Percentiles rank a stretch among this genome's conserved stretches.
These are phyloP conservation scores for Suillus luteus DNA, from an alignment of 768 basidiomycete species.

Conservation along the genomic window DNA sequence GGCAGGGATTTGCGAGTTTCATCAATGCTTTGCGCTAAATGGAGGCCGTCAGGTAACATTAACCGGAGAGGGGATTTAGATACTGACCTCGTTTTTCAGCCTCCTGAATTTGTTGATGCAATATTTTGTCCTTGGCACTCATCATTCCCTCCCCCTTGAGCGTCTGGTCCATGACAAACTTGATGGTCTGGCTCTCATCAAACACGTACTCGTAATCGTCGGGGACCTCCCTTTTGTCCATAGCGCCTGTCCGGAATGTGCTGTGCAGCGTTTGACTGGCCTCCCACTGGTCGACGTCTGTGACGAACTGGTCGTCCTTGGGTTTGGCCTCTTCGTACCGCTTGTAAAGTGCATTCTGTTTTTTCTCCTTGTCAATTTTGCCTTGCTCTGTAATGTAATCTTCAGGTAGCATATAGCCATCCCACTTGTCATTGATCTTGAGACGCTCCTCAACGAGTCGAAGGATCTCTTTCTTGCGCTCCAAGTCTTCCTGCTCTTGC, in stretches of 20 bases:
- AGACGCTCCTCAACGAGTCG: conserved; percentile 91
- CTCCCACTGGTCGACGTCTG: conserved; percentile 98
- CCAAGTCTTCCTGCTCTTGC: conserved; percentile 77
- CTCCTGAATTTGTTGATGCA: conserved; percentile 88
- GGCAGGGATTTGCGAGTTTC: conserved; percentile 93
- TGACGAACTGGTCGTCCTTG: conserved; percentile 92
- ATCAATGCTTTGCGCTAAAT: conserved; percentile 81
- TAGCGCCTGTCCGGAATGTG: conserved; percentile 86
- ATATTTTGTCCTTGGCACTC: conserved; percentile 81
- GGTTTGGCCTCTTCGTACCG: conserved; percentile 94
- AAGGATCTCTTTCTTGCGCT: conserved; percentile 89
- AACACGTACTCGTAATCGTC: conserved; percentile 98
- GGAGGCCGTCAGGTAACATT: conserved; percentile 1
- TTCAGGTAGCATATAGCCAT: conserved; percentile 95
- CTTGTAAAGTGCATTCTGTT: conserved; percentile 87
- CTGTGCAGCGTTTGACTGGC: conserved; percentile 86
- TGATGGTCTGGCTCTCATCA: conserved; percentile 95
- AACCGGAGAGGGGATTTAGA: background rate
- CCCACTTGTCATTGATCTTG: conserved; percentile 92
- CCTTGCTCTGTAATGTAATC: conserved; percentile 99
- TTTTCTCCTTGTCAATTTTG: conserved; percentile 96
- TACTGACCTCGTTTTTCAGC: conserved; percentile 84
- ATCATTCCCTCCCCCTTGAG: conserved; percentile 67
- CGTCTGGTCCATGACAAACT: conserved; percentile 87
- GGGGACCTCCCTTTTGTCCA: conserved; percentile 82